Evolutionary conservation across 2,329 filamentous ascomycete species (phyloP).

Genomic region (Aureobasidium musti): DNA sequence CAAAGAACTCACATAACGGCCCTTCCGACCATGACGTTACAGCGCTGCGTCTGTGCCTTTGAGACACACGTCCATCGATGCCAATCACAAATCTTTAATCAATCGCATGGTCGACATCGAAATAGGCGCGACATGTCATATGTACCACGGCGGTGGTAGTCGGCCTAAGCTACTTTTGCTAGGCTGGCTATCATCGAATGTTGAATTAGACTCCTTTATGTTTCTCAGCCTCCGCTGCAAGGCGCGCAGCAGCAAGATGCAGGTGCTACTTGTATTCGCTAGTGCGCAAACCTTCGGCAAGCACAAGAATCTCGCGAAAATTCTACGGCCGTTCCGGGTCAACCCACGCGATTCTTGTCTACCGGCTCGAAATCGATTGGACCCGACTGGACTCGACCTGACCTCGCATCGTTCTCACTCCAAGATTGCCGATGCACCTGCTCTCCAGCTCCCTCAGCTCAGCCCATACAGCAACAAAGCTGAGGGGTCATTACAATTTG

Average conservation of each 20-base stretch:
- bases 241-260: constrained; percentile 1
- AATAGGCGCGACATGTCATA: not conserved
- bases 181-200: constrained; percentile 20
- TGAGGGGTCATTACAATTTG: not conserved
- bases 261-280: constrained; percentile 15
- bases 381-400: not conserved
- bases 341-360: not conserved
- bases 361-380: not conserved
- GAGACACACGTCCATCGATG: not conserved
- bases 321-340: constrained; percentile 6
- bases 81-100: not conserved
- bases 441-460: not conserved
- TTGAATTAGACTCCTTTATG: constrained; percentile 16
- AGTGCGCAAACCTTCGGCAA: constrained; percentile 24
- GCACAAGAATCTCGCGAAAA: constrained; percentile 13
- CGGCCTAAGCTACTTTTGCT: not conserved
- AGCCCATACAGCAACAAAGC: not conserved
- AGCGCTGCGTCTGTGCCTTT: constrained; percentile 1
- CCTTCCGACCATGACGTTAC: constrained; percentile 17
- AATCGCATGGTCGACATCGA: not conserved
- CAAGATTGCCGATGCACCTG: not conserved
- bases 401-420: not conserved
- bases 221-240: not conserved
- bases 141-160: not conserved
- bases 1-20: constrained; percentile 17